Evolutionary conservation across 148 eudicot genomes (phyloP), one percentile per base, ranked within the genome.

Genomic region (Persicaria tinctoria): DNA sequence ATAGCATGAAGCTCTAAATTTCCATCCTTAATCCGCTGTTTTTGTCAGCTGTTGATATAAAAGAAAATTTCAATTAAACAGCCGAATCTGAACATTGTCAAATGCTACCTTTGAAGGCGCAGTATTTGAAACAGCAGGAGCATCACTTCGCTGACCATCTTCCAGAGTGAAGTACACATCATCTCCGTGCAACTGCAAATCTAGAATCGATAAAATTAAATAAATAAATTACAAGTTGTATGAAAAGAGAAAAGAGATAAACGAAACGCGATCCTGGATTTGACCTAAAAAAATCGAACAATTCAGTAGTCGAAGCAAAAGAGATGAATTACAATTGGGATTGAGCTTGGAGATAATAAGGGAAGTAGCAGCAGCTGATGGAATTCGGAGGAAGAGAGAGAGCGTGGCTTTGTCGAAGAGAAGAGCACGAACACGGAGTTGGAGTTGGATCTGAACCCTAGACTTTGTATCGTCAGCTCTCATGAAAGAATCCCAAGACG

Each of bases 141-240:
- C 82, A 8, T 79, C 79, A 59, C 77, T 77, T 76, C 80, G 84
- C 50, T 75, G 81, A 70, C 54, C 87, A 78, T 88, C 91, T 73
- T 95, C 97, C 51, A 92, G 84, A 59, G 99, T 96, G 76, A 87
- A 92, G 80, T 92, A 96, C 71, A 96, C 84, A 81, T 96, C 99
- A 85, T 96, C 99, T 9, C 91, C 97, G 49, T 89, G 97, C 88
- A 96, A 86, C 87, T 92, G 89, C 89, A 95, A 85, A 89, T 90
- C 99, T 95, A 72, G 74, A 71, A 32, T 32, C 41, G 60, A 57
- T 5, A 32, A 5, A 11, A 54, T 9, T 32, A 56, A 56, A 17
- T 4, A 38, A 32, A 32, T 32, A 32, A 32, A 32, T 32, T 32
- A 32, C 41, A 32, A 32, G 3, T 32, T 17, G 46, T 62, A 73